Evolutionary conservation across 176 grass and related monocot genomes (phyloP).

Genomic region (Stipa capillata): DNA sequence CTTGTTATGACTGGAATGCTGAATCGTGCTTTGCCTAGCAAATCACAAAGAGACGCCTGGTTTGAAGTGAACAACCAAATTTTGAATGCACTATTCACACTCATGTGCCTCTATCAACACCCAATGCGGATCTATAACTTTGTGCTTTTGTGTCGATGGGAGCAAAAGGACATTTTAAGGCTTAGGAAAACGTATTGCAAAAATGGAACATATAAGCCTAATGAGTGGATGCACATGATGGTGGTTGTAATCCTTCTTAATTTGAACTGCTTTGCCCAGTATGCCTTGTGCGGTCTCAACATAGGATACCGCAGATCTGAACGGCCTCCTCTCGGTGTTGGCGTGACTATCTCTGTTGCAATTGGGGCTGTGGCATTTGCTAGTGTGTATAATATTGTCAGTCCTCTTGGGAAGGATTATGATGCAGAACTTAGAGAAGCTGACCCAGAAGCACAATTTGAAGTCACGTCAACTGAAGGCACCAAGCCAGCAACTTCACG

Average conservation of each 20-base stretch:
- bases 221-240: conserved; percentile 92
- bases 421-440: conserved; percentile 14
- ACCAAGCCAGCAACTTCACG: conserved; percentile 8
- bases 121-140: conserved; percentile 65
- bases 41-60: conserved; percentile 64
- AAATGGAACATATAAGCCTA: conserved; percentile 72
- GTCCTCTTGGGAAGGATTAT: conserved; percentile 89
- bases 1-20: conserved; percentile 83
- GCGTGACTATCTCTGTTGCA: conserved; percentile 50
- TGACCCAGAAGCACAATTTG: conserved; percentile 52
- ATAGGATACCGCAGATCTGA: conserved; percentile 61
- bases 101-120: conserved; percentile 94
- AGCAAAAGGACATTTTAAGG: conserved; percentile 43
- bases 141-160: conserved; percentile 64
- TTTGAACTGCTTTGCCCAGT: conserved; percentile 81
- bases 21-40: conserved; percentile 59
- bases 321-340: conserved; percentile 59
- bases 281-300: conserved; percentile 73
- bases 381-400: conserved; percentile 55
- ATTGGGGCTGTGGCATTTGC: conserved; percentile 55
- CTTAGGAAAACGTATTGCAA: conserved; percentile 91
- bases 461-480: conserved; percentile 6
- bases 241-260: conserved; percentile 69
- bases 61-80: conserved; percentile 98
- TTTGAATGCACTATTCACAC: conserved; percentile 87